phyloP scores from a whole-genome alignment of 1,284 basidiomycete genomes.

The Puccinia coronata region DNA sequence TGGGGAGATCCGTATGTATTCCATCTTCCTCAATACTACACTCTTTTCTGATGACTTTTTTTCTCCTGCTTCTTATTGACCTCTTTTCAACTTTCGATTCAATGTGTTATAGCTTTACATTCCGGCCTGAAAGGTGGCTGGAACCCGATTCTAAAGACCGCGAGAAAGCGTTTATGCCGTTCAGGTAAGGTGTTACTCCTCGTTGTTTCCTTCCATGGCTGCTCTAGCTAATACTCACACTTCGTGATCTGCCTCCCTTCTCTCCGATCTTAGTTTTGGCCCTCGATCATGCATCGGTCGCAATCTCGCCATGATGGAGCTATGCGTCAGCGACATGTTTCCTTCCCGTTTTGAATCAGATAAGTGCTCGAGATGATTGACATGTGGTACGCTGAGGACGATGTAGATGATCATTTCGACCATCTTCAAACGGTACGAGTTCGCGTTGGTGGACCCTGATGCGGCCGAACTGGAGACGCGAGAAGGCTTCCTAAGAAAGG shows the following conservation, averaged over 20 bases:
- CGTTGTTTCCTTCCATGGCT: background rate
- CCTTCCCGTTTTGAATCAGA: background rate
- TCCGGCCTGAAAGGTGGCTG: slow-evolving; percentile 42
- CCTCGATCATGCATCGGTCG: slow-evolving; percentile 43
- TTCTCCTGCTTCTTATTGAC: background rate
- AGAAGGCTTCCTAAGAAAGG: slow-evolving; percentile 44
- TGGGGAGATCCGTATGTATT: slow-evolving; percentile 67
- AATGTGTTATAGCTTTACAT: background rate
- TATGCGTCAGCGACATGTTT: slow-evolving; percentile 1
- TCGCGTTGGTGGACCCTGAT: slow-evolving; percentile 16
- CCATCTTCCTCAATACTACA: background rate
- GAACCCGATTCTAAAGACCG: slow-evolving; percentile 31
- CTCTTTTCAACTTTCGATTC: background rate
- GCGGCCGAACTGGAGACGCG: slow-evolving; percentile 34
- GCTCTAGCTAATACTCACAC: background rate
- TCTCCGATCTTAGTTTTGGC: background rate
- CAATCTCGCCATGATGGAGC: slow-evolving; percentile 40
- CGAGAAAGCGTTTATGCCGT: slow-evolving; percentile 36
- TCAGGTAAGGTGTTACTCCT: slow-evolving; percentile 11
- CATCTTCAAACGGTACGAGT: slow-evolving; percentile 37
- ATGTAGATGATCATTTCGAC: slow-evolving; percentile 38
- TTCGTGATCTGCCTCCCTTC: background rate
- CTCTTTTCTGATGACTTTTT: background rate
- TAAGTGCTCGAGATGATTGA: background rate
- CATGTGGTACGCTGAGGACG: background rate